Percentiles rank a stretch among this genome's conserved stretches.
phyloP scores from a whole-genome alignment of 2,329 filamentous ascomycete genomes.

The Xylariales sp. region DNA sequence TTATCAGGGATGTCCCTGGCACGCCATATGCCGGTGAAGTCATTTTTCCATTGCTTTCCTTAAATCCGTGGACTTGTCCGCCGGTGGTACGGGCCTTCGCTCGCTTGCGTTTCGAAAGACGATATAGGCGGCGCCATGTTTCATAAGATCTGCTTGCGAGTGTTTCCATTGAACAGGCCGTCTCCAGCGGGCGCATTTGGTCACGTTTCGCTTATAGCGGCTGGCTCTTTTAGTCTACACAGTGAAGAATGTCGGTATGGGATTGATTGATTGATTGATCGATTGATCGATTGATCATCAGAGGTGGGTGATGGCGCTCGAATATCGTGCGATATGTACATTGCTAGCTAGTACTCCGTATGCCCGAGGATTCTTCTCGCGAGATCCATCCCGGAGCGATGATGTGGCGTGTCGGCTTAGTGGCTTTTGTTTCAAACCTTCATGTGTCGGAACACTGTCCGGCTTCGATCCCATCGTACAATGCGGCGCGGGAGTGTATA shows the following conservation, averaged over 20 bases:
- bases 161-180: conserved; percentile 17
- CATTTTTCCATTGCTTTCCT: background rate
- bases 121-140: conserved; percentile 20
- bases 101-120: conserved; percentile 12
- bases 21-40: conserved; percentile 3
- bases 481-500: no score
- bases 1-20: conserved; percentile 26
- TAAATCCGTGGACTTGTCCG: background rate
- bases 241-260: no score
- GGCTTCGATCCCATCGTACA: no score
- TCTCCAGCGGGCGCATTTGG: background rate
- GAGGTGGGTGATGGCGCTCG: background rate
- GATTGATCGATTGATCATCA: background rate
- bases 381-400: background rate
- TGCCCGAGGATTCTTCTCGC: background rate
- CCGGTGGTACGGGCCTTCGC: conserved; percentile 1
- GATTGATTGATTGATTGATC: background rate
- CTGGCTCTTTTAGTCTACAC: no score
- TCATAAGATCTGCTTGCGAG: conserved; percentile 25
- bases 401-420: background rate
- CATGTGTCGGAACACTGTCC: no score
- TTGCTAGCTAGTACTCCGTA: background rate
- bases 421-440: no score
- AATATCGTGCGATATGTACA: background rate
- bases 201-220: conserved; percentile 2